Evolutionary conservation across 345 rosid species (phyloP), one percentile per base, ranked within the genome.

Genomic region (Salix purpurea): DNA sequence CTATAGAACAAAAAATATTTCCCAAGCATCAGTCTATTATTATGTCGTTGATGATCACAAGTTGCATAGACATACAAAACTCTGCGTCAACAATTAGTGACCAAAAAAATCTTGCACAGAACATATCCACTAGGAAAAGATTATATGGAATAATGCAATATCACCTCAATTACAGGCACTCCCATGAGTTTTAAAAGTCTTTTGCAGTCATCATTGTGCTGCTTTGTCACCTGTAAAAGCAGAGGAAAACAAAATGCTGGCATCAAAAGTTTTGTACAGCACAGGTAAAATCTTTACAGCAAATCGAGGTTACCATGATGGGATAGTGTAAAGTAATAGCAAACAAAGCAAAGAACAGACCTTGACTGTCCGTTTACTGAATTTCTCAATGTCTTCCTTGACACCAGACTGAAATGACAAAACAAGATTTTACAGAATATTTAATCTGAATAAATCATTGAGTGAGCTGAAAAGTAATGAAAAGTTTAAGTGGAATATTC

Each of bases 151-250:
- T 14, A 69, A 77, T 52, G 65, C 24, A 70, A 73, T 19, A 46
- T 83, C 79, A 92, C 97, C 97, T 91, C 94, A 71, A 93, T 84
- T 75, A 92, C 97, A 58, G 98, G 98, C 70, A 96, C 94, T 71
- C 98, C 98, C 97, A 93, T 93, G 67, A 96, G 92, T 76, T 86
- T 85, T 77, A 92, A 77, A 79, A 96, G 94, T 80, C 80, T 89
- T 83, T 93, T 89, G 85, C 99, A 96, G 81, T 96, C 99, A 37
- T 92, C 96, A 82, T 93, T 93, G 81, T 93, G 99, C 72, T 88
- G 92, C 78, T 84, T 87, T 16, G 98, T 92, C 82, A 93, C 98
- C 99, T 93, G 81, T 32, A 79, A 79, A 78, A 30, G 67, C 66
- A 70, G 21, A 60, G 5, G 24, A 66, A 32, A 37, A 19, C 12